Percentiles rank a stretch among this genome's conserved stretches.
phyloP scores from a whole-genome alignment of 192 early-diverging fungal species.

The Coemansia sp. region DNA sequence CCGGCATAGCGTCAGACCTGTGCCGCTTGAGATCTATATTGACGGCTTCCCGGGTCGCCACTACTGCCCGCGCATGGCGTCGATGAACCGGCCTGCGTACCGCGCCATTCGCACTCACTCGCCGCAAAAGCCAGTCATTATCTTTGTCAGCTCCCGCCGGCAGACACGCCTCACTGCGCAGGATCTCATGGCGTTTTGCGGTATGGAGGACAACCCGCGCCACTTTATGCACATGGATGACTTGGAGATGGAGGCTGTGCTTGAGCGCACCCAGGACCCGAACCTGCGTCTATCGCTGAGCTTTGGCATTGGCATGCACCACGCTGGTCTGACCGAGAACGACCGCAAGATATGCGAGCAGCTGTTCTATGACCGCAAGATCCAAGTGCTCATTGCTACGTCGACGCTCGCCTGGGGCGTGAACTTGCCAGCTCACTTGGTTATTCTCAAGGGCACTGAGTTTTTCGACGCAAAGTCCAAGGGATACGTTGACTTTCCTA shows the following conservation, averaged over 20 bases:
- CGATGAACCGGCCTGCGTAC: slow-evolving; percentile 99
- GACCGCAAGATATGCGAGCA: slow-evolving; percentile 91
- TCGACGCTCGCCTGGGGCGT: slow-evolving; percentile 98
- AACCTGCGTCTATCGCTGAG: slow-evolving; percentile 76
- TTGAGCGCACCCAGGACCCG: slow-evolving; percentile 78
- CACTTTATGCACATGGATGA: slow-evolving; percentile 90
- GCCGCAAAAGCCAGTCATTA: slow-evolving; percentile 89
- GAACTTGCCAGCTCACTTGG: slow-evolving; percentile 96
- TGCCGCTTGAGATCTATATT: slow-evolving; percentile 96
- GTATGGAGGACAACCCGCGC: slow-evolving; percentile 88
- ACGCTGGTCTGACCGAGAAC: slow-evolving; percentile 87
- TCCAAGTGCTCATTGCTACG: slow-evolving; percentile 96
- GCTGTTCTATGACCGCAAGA: slow-evolving; percentile 92
- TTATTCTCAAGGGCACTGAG: slow-evolving; percentile 98
- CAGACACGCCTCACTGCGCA: slow-evolving; percentile 97
- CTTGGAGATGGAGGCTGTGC: slow-evolving; percentile 67
- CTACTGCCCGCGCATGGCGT: slow-evolving; percentile 97
- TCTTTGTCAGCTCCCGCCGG: slow-evolving; percentile 97
- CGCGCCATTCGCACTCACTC: slow-evolving; percentile 94
- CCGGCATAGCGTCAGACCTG: slow-evolving; percentile 94
- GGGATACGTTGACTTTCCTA: slow-evolving; percentile 95
- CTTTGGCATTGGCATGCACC: slow-evolving; percentile 98
- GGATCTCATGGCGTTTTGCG: slow-evolving; percentile 93
- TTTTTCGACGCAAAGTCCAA: slow-evolving; percentile 89
- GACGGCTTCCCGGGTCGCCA: slow-evolving; percentile 96